A percentile compares a stretch with the other conserved stretches of the same genome.
Evolutionary conservation across 352 stramenopile genomes (phyloP).

Genomic region (Globisporangium radiosum): DNA sequence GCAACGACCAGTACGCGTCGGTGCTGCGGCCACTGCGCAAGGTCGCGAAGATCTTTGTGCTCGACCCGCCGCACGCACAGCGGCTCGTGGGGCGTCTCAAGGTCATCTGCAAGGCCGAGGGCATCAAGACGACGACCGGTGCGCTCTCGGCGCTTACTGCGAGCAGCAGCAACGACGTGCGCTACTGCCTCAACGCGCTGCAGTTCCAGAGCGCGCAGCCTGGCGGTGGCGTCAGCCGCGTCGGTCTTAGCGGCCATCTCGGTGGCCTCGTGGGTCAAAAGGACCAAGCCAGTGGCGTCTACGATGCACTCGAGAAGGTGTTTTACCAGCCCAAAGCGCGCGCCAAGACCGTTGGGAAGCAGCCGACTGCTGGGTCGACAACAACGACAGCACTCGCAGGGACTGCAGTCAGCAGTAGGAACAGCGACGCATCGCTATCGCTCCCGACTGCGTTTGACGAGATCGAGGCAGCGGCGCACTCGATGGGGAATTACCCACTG

Average conservation of each 20-base stretch:
- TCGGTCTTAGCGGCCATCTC: constrained; percentile 22
- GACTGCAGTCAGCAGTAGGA: no score
- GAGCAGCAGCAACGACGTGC: constrained; percentile 88
- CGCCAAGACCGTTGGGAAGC: no score
- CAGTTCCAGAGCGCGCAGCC: constrained; percentile 88
- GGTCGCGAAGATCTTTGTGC: constrained; percentile 91
- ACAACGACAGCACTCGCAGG: no score
- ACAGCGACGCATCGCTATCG: background rate
- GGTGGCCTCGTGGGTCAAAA: constrained; percentile 43
- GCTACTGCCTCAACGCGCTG: constrained; percentile 94
- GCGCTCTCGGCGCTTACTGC: constrained; percentile 48
- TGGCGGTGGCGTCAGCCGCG: background rate
- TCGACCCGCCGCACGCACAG: constrained; percentile 77
- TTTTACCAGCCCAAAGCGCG: constrained; percentile 53
- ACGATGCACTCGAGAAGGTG: constrained; percentile 64
- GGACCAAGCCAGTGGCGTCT: constrained; percentile 50
- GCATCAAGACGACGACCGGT: constrained; percentile 69
- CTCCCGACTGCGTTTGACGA: constrained; percentile 24
- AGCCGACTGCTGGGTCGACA: no score
- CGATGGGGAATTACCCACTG: constrained; percentile 71
- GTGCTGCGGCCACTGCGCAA: constrained; percentile 92
- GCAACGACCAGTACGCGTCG: constrained; percentile 97
- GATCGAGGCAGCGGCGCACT: constrained; percentile 62
- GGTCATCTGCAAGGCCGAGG: constrained; percentile 89
- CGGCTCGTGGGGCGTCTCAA: constrained; percentile 90